Percentiles rank a stretch among this genome's conserved stretches.
These are phyloP conservation scores for Fraxinus pennsylvanica DNA, from an alignment of 257 asterid genomes.

Conservation along the genomic window DNA sequence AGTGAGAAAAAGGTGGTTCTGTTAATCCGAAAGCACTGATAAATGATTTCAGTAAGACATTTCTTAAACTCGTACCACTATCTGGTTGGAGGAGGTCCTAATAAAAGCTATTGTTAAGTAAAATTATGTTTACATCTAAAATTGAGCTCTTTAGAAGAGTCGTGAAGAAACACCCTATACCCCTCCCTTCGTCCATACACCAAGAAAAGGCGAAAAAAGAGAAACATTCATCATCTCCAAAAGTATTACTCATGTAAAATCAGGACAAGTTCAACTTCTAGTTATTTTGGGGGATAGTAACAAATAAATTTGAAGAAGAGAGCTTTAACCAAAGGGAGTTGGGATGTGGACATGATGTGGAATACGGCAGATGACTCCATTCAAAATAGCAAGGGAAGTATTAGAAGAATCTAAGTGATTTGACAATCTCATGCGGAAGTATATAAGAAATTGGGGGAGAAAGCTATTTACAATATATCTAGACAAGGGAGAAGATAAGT, in stretches of 20 bases:
- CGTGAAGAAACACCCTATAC: neutral
- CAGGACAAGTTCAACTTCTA: neutral
- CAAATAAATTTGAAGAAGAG: neutral
- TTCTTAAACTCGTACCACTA: neutral
- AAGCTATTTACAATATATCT: neutral
- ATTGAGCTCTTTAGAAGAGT: neutral
- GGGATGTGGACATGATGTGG: neutral
- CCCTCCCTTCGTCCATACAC: neutral
- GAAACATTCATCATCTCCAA: neutral
- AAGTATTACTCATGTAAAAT: neutral
- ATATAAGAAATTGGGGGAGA: neutral
- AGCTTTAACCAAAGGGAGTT: neutral
- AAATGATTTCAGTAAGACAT: constrained; percentile 3
- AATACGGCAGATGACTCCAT: neutral
- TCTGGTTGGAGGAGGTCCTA: neutral
- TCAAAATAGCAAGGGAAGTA: neutral
- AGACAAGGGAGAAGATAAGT: neutral
- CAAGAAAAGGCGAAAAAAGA: neutral
- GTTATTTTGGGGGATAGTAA: neutral
- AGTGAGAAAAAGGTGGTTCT: neutral
- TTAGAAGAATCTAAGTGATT: neutral
- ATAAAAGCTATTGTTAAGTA: neutral
- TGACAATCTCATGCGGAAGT: neutral
- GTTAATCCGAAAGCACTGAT: neutral
- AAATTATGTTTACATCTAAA: neutral